Evolutionary conservation across 2,329 filamentous ascomycete genomes (phyloP).

Genomic region (Colletotrichum aenigma): DNA sequence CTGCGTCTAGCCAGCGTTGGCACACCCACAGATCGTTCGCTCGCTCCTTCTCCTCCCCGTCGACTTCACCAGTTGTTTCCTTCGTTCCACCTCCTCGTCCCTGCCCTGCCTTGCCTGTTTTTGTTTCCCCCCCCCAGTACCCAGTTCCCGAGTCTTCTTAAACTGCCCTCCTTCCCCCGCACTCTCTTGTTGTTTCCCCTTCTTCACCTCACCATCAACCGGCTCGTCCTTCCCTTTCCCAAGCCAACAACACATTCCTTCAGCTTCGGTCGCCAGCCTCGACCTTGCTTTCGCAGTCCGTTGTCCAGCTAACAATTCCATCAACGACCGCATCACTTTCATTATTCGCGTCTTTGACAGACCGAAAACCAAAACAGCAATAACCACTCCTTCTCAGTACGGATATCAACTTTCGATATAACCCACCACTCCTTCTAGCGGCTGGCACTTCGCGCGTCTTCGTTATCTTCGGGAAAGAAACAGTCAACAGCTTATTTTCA

Average conservation of each 20-base stretch:
- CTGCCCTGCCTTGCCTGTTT: neutral
- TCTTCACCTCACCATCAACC: conserved; percentile 18
- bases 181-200: conserved; percentile 4
- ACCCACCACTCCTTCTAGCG: conserved; percentile 16
- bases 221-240: conserved; percentile 15
- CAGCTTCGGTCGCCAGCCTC: conserved; percentile 24
- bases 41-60: conserved; percentile 10
- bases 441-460: neutral
- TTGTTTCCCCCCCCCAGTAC: conserved; percentile 2
- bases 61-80: conserved; percentile 10
- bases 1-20: neutral
- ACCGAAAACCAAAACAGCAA: conserved; percentile 29
- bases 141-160: conserved; percentile 16
- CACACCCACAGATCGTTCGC: neutral
- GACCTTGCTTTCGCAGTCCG: conserved; percentile 13
- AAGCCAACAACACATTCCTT: conserved; percentile 19
- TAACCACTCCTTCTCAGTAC: conserved; percentile 19
- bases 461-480: neutral
- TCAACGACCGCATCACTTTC: conserved; percentile 40
- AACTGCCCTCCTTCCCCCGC: conserved; percentile 17
- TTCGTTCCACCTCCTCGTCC: conserved; percentile 1
- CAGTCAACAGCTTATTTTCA: neutral
- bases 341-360: conserved; percentile 59
- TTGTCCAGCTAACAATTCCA: conserved; percentile 23
- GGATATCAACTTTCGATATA: neutral